Conservation (phyloP, 352 stramenopile genomes). For the Pythium apleroticum region DNA sequence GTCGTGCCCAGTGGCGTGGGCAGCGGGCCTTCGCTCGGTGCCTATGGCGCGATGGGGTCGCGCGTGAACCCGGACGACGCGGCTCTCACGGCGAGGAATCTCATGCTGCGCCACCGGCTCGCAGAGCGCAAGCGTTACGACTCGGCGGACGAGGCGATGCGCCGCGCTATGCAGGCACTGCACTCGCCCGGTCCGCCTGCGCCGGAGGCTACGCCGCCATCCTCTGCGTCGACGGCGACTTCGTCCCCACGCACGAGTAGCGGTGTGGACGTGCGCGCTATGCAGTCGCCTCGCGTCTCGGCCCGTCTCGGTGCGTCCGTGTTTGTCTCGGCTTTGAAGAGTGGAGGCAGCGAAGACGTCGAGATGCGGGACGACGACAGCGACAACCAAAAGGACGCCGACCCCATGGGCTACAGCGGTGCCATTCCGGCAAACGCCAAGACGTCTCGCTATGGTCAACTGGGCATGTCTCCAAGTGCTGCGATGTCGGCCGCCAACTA, state of each 20-base stretch:
- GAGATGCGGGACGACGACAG: conserved; percentile 22
- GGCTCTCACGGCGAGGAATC: conserved; percentile 74
- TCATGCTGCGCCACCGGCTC: conserved; percentile 74
- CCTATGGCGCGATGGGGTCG: not conserved
- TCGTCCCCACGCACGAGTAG: conserved; percentile 3
- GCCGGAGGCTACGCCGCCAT: not conserved
- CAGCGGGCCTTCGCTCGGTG: not conserved
- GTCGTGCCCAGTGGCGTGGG: conserved; percentile 2
- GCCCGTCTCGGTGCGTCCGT: conserved; percentile 18
- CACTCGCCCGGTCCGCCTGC: not conserved
- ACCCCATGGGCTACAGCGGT: conserved; percentile 7
- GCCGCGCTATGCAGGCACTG: conserved; percentile 17
- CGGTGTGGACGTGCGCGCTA: not conserved
- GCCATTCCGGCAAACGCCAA: conserved; percentile 2
- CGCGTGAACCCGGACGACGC: conserved; percentile 10
- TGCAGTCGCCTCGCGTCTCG: conserved; percentile 20
- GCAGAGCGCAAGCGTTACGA: conserved; percentile 80
- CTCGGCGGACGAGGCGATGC: conserved; percentile 81
- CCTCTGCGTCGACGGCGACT: not conserved
- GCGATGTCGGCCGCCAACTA: conserved; percentile 58
- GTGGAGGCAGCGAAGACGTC: not conserved
- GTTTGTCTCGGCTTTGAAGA: conserved; percentile 20
- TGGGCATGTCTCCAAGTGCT: conserved; percentile 28
- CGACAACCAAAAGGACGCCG: conserved; percentile 29
- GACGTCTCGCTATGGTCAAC: conserved; percentile 3